Evolutionary conservation across 2,329 filamentous ascomycete genomes (phyloP), one percentile per base, ranked within the genome.

Genomic region (Curvularia sp.): DNA sequence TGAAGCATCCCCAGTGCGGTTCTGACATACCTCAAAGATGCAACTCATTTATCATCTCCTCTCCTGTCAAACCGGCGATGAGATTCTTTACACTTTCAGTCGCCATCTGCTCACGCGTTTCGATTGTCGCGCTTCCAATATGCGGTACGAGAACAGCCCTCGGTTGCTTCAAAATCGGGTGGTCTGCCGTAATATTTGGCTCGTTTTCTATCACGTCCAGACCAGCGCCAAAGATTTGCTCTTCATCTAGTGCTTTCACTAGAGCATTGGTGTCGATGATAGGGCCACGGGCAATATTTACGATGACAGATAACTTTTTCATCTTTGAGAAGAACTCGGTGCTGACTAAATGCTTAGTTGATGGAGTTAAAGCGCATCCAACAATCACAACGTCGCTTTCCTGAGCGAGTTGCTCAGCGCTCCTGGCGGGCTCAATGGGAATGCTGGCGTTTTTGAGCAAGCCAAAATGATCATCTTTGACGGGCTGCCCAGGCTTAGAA

Each of bases 101-200:
- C 68, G 86, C 85, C 85, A 87, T 87, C 52, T 85, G 82, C 66
- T 80, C 67, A 47, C 86, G 82, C 5, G 84, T 86, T 73, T 86
- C 84, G 65, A 81, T 82, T 3, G 84, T 86, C 50, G 79, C 81
- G 1, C 84, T 86, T 3, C 85, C 85, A 63, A 87, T 84, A 66
- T 87, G 85, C 46, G 85, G 85, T 52, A 86, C 71, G 58, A 87
- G 68, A 64, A 87, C 83, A 33, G 78, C 80, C 47, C 82, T 80
- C 55, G 77, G 75, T 56, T 84, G 76, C 39, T 78, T 78, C 48
- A 84, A 60, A 31, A 83, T 72, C 0, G 82, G 84, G 6, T 80
- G 76, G 60, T 86, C 78, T 8, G 62, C 65, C n/a, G 61, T 57
- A 48, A 82, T 79, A 49, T 79, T 81, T 41, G 82, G 83, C 70